Conservation (phyloP, 2,329 filamentous ascomycete species). For the Aspergillus candidus region DNA sequence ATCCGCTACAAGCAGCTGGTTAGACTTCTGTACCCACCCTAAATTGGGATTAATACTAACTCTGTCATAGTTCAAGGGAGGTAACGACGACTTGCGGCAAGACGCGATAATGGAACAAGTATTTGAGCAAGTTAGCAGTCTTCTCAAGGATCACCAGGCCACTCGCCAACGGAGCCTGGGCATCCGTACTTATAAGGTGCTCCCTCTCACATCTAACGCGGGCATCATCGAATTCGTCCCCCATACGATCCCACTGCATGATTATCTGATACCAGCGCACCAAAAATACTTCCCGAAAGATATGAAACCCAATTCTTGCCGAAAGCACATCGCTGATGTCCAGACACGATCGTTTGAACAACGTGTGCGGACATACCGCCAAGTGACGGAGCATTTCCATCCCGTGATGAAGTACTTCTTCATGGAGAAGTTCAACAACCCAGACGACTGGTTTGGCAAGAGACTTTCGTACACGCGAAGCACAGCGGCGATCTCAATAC, state of each 20-base stretch:
- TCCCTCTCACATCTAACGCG: conserved; percentile 76
- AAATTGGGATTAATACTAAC: not conserved
- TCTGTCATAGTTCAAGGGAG: conserved; percentile 67
- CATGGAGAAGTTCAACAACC: conserved; percentile 86
- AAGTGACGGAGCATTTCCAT: conserved; percentile 73
- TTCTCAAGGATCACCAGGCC: conserved; percentile 76
- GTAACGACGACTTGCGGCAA: conserved; percentile 91
- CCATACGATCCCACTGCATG: conserved; percentile 84
- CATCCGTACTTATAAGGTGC: conserved; percentile 94
- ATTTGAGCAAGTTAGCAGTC: conserved; percentile 87
- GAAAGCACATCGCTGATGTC: conserved; percentile 70
- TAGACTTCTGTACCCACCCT: conserved; percentile 20
- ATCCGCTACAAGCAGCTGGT: conserved; percentile 77
- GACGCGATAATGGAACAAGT: conserved; percentile 99
- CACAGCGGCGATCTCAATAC: conserved; percentile 89
- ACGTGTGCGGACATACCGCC: conserved; percentile 68
- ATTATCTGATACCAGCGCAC: conserved; percentile 88
- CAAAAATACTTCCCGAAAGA: conserved; percentile 80
- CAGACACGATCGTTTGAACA: conserved; percentile 64
- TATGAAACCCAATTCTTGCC: conserved; percentile 66
- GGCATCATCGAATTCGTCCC: conserved; percentile 97
- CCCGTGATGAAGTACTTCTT: conserved; percentile 97
- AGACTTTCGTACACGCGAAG: conserved; percentile 87
- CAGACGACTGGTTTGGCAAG: conserved; percentile 91
- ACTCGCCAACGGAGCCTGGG: conserved; percentile 84